Percentiles rank a stretch among this genome's conserved stretches.
Conservation (phyloP, 2,329 filamentous ascomycete genomes). For the Curvularia lunata region DNA sequence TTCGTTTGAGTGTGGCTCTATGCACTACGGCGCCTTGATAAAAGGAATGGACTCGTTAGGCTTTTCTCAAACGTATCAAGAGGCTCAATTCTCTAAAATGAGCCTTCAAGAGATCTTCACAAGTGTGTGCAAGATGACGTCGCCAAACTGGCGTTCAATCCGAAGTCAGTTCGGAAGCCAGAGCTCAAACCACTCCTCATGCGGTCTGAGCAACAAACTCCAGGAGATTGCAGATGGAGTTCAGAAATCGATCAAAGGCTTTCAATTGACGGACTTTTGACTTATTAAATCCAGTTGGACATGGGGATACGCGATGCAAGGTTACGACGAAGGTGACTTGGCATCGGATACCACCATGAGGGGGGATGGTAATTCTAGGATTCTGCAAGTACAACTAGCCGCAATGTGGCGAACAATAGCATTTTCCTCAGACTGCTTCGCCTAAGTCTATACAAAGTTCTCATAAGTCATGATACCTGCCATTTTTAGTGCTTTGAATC, state of each 20-base stretch:
- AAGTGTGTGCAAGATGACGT: not conserved
- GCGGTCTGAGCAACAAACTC: not conserved
- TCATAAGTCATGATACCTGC: too few relatives aligned
- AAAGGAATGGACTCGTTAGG: not conserved
- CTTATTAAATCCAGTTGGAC: not conserved
- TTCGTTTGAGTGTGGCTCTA: not conserved
- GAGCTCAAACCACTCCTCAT: not conserved
- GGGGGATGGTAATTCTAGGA: too few relatives aligned
- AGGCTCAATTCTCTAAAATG: not conserved
- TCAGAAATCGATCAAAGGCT: not conserved
- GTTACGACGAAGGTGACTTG: not conserved
- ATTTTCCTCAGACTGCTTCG: too few relatives aligned
- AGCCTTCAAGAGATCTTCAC: not conserved
- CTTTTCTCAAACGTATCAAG: not conserved
- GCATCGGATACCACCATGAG: not conserved
- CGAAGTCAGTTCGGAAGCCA: too few relatives aligned
- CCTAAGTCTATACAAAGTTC: too few relatives aligned
- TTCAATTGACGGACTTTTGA: not conserved
- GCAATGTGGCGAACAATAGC: too few relatives aligned
- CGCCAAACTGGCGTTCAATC: not conserved
- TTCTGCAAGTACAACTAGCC: too few relatives aligned
- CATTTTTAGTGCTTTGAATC: too few relatives aligned
- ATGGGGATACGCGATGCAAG: not conserved
- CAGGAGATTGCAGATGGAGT: not conserved
- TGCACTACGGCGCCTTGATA: not conserved